Conservation (phyloP, 345 rosid genomes). For the Psidium guajava region DNA sequence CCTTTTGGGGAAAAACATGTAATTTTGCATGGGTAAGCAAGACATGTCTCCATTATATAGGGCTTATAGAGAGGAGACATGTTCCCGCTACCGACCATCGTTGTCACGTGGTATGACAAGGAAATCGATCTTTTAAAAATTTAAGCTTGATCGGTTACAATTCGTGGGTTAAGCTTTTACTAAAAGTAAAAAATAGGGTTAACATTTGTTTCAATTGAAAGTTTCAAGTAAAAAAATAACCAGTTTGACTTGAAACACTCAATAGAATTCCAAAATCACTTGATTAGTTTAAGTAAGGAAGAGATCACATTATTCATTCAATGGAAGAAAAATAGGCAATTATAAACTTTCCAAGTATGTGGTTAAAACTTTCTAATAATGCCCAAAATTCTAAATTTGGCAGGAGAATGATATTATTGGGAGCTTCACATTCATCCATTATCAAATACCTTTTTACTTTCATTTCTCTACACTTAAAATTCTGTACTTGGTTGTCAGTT, state of each 20-base stretch:
- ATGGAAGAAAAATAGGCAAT: background rate
- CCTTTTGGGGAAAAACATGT: background rate
- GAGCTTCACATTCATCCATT: background rate
- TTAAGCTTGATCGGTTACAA: background rate
- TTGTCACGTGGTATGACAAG: background rate
- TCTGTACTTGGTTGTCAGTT: background rate
- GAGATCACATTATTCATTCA: background rate
- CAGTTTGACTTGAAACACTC: background rate
- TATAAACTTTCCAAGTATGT: background rate
- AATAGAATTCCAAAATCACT: background rate
- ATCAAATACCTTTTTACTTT: background rate
- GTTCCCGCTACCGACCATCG: background rate
- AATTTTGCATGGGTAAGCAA: background rate
- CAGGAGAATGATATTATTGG: background rate
- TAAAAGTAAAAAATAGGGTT: too few relatives aligned
- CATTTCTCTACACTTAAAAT: background rate
- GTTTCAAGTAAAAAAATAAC: too few relatives aligned
- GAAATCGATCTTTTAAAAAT: background rate
- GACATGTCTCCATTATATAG: background rate
- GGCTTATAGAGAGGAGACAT: background rate
- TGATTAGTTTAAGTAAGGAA: background rate
- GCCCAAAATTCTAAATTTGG: background rate
- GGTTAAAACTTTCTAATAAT: background rate
- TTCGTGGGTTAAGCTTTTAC: background rate
- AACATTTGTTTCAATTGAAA: too few relatives aligned